Conservation (phyloP, 371 early-diverging fungal genomes). For the Vairimorpha apis region DNA sequence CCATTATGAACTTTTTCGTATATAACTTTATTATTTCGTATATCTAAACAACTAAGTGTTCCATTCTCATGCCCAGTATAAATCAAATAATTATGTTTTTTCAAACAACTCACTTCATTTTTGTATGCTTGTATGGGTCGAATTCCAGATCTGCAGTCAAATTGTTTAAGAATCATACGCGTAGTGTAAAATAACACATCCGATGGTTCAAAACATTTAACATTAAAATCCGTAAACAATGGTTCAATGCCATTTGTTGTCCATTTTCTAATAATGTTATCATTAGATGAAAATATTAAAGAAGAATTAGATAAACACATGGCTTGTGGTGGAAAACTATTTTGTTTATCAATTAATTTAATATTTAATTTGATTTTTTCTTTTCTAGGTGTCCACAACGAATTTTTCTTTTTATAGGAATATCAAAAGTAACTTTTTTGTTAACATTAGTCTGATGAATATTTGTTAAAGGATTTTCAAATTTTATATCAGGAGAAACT, state of each 20-base stretch:
- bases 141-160: slow-evolving; percentile 1
- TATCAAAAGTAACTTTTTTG: slow-evolving; percentile 28
- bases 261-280: slow-evolving; percentile 18
- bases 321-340: slow-evolving; percentile 2
- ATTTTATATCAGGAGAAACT: too few relatives aligned
- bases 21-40: slow-evolving; percentile 10
- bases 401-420: slow-evolving; percentile 23
- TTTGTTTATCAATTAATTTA: not conserved
- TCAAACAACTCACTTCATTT: slow-evolving; percentile 22
- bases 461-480: too few relatives aligned
- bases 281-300: slow-evolving; percentile 29
- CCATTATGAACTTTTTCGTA: slow-evolving; percentile 32
- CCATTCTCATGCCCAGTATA: slow-evolving; percentile 55
- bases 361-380: slow-evolving; percentile 27
- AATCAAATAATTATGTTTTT: slow-evolving; percentile 15
- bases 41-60: slow-evolving; percentile 26
- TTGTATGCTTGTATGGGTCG: slow-evolving; percentile 32
- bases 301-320: slow-evolving; percentile 2
- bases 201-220: slow-evolving; percentile 7
- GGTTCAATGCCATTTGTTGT: not conserved
- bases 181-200: slow-evolving; percentile 39
- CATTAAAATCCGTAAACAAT: slow-evolving; percentile 16
- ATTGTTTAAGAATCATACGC: slow-evolving; percentile 27
- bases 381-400: slow-evolving; percentile 37
- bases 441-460: too few relatives aligned